phyloP scores from a whole-genome alignment of 2,329 filamentous ascomycete species.

The Scedosporium aurantiacum region DNA sequence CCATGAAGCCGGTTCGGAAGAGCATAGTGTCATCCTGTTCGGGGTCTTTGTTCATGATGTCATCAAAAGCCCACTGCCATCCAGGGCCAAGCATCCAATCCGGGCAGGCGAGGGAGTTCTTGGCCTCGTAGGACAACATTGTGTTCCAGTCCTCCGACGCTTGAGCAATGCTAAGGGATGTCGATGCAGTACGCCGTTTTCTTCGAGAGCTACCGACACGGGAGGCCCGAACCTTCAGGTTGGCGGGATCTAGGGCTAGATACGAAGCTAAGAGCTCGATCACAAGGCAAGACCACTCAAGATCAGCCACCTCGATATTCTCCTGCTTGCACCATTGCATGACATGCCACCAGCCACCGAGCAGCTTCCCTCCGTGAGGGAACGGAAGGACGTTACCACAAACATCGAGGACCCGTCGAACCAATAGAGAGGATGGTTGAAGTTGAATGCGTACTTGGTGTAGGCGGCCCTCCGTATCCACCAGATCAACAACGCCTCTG shows the following conservation, averaged over 20 bases:
- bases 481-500: constrained; percentile 52
- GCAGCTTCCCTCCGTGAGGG: constrained; percentile 46
- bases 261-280: constrained; percentile 55
- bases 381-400: constrained; percentile 55
- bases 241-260: constrained; percentile 38
- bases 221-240: constrained; percentile 13
- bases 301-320: constrained; percentile 33
- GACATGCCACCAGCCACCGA: constrained; percentile 63
- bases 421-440: constrained; percentile 51
- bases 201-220: constrained; percentile 10
- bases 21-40: not conserved
- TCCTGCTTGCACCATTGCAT: constrained; percentile 55
- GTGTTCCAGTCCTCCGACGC: constrained; percentile 35
- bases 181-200: constrained; percentile 21
- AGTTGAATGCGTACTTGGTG: constrained; percentile 61
- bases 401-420: constrained; percentile 47
- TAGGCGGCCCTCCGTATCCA: constrained; percentile 48
- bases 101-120: constrained; percentile 38
- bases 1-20: constrained; percentile 29
- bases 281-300: constrained; percentile 60
- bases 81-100: constrained; percentile 49
- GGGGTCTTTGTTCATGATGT: constrained; percentile 18
- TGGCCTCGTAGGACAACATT: constrained; percentile 33
- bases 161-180: constrained; percentile 23
- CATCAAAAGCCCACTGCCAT: constrained; percentile 63